Conservation (phyloP, 2,329 filamentous ascomycete species). For the Venturia aucupariae region DNA sequence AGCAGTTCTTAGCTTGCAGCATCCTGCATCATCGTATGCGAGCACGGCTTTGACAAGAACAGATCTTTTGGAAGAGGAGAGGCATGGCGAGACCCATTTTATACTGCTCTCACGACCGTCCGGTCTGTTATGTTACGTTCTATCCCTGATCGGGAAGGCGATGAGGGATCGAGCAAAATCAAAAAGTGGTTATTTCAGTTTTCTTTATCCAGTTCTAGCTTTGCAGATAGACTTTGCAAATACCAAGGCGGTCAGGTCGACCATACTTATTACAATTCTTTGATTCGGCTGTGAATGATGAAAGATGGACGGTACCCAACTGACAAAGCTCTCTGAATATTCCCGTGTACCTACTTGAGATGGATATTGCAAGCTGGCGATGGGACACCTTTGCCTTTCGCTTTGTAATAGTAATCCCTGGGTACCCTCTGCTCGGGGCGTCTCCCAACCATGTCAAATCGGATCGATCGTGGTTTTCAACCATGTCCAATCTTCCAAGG, state of each 20-base stretch:
- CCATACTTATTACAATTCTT: not conserved
- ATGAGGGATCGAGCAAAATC: conserved; percentile 6
- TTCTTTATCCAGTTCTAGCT: conserved; percentile 4
- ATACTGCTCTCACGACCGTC: not conserved
- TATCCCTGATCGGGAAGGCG: not conserved
- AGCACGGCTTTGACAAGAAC: not conserved
- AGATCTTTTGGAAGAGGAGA: not conserved
- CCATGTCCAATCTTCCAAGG: not conserved
- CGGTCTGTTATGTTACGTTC: not conserved
- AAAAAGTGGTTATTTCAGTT: conserved; percentile 5
- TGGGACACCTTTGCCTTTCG: too few species aligned
- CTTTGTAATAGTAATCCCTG: too few species aligned
- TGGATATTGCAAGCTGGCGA: too few species aligned
- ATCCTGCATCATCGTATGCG: conserved; percentile 1
- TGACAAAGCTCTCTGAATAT: too few species aligned
- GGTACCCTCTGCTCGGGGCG: too few species aligned
- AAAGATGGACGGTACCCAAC: too few species aligned
- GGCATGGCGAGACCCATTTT: conserved; percentile 1
- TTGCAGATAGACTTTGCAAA: conserved; percentile 9
- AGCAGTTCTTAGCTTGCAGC: conserved; percentile 1
- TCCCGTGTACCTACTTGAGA: too few species aligned
- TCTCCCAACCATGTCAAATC: not conserved
- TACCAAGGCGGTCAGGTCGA: conserved; percentile 1
- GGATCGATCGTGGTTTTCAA: not conserved
- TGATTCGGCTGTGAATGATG: too few species aligned